Evolutionary conservation across 2,329 filamentous ascomycete genomes (phyloP).

Genomic region (Phyllachora maydis): DNA sequence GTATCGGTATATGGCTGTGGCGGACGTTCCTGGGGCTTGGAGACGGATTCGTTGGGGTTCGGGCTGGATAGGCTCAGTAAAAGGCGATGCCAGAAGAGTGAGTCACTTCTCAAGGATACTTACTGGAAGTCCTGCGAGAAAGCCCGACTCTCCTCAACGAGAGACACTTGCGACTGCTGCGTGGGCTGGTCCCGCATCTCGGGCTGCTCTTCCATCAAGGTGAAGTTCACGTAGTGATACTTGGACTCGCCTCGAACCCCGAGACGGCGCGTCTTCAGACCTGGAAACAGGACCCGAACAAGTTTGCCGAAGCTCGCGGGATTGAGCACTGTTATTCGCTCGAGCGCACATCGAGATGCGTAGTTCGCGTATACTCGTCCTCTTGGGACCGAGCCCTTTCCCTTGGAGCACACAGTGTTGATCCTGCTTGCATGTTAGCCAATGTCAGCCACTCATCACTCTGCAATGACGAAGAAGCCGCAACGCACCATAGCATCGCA

Average conservation of each 20-base stretch:
- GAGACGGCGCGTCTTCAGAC: conserved; percentile 76
- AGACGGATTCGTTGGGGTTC: conserved; percentile 6
- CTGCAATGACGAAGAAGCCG: conserved; percentile 3
- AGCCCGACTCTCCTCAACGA: conserved; percentile 23
- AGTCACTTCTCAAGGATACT: conserved; percentile 6
- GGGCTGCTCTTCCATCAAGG: conserved; percentile 33
- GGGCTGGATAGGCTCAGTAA: conserved; percentile 12
- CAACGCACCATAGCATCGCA: conserved; percentile 64
- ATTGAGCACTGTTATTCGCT: conserved; percentile 86
- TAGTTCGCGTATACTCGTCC: conserved; percentile 93
- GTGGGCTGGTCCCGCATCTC: conserved; percentile 22
- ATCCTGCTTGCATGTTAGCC: conserved; percentile 30
- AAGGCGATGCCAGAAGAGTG: conserved; percentile 1
- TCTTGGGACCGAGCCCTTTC: conserved; percentile 72
- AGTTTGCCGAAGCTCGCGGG: conserved; percentile 96
- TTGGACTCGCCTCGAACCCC: conserved; percentile 94
- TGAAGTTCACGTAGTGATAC: conserved; percentile 75
- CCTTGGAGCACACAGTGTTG: conserved; percentile 48
- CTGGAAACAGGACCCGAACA: conserved; percentile 87
- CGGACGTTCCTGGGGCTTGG: conserved; percentile 10
- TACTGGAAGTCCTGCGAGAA: conserved; percentile 30
- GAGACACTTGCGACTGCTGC: conserved; percentile 23
- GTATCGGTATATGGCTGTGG: too few relatives aligned
- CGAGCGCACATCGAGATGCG: conserved; percentile 76
- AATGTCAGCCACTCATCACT: not conserved